A percentile compares a stretch with the other conserved stretches of the same genome.
Conservation (phyloP, 306 rosid species). For the Arachis hypogaea region DNA sequence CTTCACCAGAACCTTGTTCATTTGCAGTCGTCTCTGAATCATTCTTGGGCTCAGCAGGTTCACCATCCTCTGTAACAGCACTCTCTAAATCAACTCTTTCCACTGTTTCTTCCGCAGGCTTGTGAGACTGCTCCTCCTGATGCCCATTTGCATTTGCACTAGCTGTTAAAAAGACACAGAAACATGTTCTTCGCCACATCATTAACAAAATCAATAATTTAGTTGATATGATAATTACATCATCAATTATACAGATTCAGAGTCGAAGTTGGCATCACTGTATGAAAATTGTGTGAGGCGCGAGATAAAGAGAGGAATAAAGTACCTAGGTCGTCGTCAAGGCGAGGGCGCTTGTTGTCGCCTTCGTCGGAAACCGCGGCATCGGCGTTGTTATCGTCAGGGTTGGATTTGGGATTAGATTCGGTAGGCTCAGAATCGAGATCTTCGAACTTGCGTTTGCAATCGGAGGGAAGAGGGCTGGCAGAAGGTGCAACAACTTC, state of each 20-base stretch:
- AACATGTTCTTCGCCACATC: too few relatives aligned
- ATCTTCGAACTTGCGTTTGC: slow-evolving; percentile 89
- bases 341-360: slow-evolving; percentile 75
- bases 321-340: slow-evolving; percentile 68
- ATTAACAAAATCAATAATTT: not conserved
- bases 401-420: slow-evolving; percentile 45
- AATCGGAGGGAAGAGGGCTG: slow-evolving; percentile 64
- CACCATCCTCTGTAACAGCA: slow-evolving; percentile 35
- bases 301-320: not conserved
- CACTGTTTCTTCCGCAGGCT: slow-evolving; percentile 37
- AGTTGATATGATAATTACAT: not conserved
- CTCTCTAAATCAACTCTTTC: slow-evolving; percentile 41
- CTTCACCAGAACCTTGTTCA: slow-evolving; percentile 42
- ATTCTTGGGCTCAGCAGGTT: slow-evolving; percentile 47
- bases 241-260: not conserved
- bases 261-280: not conserved
- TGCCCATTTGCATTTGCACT: slow-evolving; percentile 54
- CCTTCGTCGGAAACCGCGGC: slow-evolving; percentile 44
- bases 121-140: slow-evolving; percentile 50
- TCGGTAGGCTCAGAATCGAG: slow-evolving; percentile 52
- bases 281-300: not conserved
- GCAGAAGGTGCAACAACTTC: slow-evolving; percentile 49
- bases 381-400: slow-evolving; percentile 25
- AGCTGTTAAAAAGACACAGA: slow-evolving; percentile 44
- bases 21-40: slow-evolving; percentile 27